These are phyloP conservation scores for Leishmania lainsoni DNA, from an alignment of 208 protist species.

Conservation along the genomic window DNA sequence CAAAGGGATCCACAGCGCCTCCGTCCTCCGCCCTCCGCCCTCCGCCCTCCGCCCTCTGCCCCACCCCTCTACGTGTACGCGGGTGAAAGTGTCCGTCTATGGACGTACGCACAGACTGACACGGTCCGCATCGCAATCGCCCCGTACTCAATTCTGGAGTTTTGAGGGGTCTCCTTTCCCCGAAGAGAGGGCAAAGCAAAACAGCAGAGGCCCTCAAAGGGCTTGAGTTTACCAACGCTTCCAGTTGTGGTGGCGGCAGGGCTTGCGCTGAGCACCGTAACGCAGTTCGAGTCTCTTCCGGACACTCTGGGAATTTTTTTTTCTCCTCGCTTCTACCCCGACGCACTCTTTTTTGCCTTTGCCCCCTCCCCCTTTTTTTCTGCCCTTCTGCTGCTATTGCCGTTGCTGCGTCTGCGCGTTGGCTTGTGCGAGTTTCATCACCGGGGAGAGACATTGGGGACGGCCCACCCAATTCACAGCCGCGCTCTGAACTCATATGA, in stretches of 20 bases:
- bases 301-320: neutral
- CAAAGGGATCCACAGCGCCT: neutral
- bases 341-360: slow-evolving; percentile 1
- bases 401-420: neutral
- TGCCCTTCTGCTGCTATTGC: neutral
- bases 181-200: no score
- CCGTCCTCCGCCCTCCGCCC: neutral
- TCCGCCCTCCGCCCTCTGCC: neutral
- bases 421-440: neutral
- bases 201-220: no score
- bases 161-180: neutral
- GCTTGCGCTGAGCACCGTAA: no score
- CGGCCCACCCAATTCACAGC: neutral
- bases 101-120: neutral
- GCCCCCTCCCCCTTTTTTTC: neutral
- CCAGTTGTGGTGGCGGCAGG: no score
- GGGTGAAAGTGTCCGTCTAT: neutral
- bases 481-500: neutral
- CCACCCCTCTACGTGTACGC: neutral
- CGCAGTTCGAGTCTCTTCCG: no score
- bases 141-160: neutral
- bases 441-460: neutral
- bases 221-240: no score
- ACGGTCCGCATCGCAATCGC: neutral
- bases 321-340: neutral